Percentiles rank a stretch among this genome's conserved stretches.
Conservation (phyloP, 805 yeast genomes). For the Kodamaea kakaduensis region DNA sequence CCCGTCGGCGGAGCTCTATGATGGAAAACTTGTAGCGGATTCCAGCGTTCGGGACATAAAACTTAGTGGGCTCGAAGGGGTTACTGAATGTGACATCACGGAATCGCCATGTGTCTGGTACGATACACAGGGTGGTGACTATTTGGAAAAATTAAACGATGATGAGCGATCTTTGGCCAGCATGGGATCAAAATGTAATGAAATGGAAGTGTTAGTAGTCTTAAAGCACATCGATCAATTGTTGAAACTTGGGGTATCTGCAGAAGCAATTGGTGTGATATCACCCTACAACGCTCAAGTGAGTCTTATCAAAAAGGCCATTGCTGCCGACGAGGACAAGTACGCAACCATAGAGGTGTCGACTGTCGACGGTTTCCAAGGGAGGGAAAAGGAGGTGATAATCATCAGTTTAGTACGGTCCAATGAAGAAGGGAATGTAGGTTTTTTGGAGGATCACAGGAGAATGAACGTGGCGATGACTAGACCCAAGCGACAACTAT, state of each 20-base stretch:
- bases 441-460: constrained; percentile 74
- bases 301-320: constrained; percentile 45
- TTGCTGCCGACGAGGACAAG: constrained; percentile 27
- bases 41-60: constrained; percentile 49
- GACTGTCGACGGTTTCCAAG: constrained; percentile 96
- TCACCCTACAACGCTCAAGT: constrained; percentile 93
- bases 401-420: constrained; percentile 79
- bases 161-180: constrained; percentile 21
- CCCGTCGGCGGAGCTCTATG: constrained; percentile 66
- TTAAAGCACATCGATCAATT: constrained; percentile 52
- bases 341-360: constrained; percentile 62
- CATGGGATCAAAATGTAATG: constrained; percentile 64
- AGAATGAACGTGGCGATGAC: constrained; percentile 93
- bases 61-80: constrained; percentile 48
- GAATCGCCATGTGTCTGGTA: constrained; percentile 65
- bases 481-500: constrained; percentile 78
- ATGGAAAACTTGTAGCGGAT: constrained; percentile 58
- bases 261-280: constrained; percentile 71
- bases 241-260: constrained; percentile 47
- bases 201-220: constrained; percentile 67
- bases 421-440: constrained; percentile 66
- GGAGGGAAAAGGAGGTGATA: constrained; percentile 88
- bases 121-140: constrained; percentile 91
- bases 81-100: constrained; percentile 52
- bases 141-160: constrained; percentile 50